Base-by-base conservation (phyloP, 345 rosid genomes). In the Eucalyptus guilfoylei region DNA sequence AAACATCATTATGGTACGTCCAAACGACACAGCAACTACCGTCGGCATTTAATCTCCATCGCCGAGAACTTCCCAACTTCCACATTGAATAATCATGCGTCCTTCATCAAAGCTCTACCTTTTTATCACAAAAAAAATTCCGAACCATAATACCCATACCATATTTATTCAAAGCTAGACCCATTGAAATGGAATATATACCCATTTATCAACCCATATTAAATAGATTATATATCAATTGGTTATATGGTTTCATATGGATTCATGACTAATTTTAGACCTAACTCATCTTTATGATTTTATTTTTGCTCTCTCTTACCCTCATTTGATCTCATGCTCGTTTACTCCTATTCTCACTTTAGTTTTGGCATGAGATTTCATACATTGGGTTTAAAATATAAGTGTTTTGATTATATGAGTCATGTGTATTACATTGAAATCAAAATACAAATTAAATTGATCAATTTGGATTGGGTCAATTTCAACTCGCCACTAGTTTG, bases 341-440 rank as follows among this genome's bases (percentile, higher is more conserved):
- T 52, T 52, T 52, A 26, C 26, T 52, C 58, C 58, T 19, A 52
- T 8, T 19, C 11, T 24, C 30, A 24, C 13, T 5, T 24, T 55
- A 23, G 62, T 10, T 55, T 24, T 6, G 28, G 62, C 13, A 24
- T 11, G 13, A 55, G 0, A 23, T 55, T 55, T 55, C 30, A 23
- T 24, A 9, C 3, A 5, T 5, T 55, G 14, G 62, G 14, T 55
- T 23, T 9, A 23, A 23, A 23, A 55, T 55, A 23, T 24, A 55
- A 24, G 62, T 55, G 62, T 55, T 24, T 55, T 23, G 11, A 0
- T 10, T 9, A 55, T 55, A 55, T 0, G 62, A 55, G 30, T 55
- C 13, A 0, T 0, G 6, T 55, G 2, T 24, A 24, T 55, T 55
- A 5, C 0, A 10, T 23, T 9, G 3, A 55, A 55, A 10, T 55